Evolutionary conservation across 1,284 basidiomycete species (phyloP), one percentile per base, ranked within the genome.

Genomic region (Ceratobasidium sp.): DNA sequence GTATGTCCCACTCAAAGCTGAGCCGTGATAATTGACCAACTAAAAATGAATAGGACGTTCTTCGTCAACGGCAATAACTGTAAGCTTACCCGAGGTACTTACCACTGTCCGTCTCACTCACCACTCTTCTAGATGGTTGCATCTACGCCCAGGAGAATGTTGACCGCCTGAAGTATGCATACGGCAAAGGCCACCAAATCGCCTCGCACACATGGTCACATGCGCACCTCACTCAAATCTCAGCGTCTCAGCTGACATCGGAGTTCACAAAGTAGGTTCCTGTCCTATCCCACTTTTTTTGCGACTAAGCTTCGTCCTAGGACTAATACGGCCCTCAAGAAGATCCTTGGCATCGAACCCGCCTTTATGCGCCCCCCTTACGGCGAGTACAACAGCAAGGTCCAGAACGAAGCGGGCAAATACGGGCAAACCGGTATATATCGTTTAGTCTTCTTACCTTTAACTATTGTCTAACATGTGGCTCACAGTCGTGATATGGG

Each of bases 341-440:
- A 61, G 48, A 71, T 54, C 38, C 33, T 48, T 30, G 69, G 69
- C 11, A 23, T 36, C 9, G 46, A 25, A 3, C 58, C 69, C 14
- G 69, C 58, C 38, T 71, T 61, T 33, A 71, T 71, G 69, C 69
- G 74, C 11, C 74, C 74, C 11, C 74, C 73, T 18, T 75, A 63
- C 40, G 74, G 74, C n/a, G 48, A 44, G 3, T 75, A 74, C 59
- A 56, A 74, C 59, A 51, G 46, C 40, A 38, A 60, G 0, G 70
- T 74, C 23, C 14, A 14, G 25, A 28, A 33, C 3, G 66, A 44
- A 28, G 66, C 66, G 1, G 54, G 25, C 16, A 40, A 36, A 44
- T 18, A 18, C 33, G 66, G 66, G 16, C 66, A 70, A 42, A 49
- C 23, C 18, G 62, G 60, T 72, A 54, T 72, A 54, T 48, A 4